Conservation (phyloP, 2,329 filamentous ascomycete species). For the Paracorniculantispora psalliotae region DNA sequence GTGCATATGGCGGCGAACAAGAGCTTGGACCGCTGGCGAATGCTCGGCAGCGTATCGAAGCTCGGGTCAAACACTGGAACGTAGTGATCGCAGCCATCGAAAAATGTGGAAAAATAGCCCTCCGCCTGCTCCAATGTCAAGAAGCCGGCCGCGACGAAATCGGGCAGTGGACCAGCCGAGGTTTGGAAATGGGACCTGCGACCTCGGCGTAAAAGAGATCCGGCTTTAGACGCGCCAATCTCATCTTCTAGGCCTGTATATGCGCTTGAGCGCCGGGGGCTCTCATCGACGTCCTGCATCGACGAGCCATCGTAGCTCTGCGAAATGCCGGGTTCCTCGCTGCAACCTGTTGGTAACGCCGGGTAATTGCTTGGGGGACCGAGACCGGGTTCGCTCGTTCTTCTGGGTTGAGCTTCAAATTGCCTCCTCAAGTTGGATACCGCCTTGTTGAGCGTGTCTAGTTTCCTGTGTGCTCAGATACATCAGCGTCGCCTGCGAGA, state of each 20-base stretch:
- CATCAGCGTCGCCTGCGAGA: neutral
- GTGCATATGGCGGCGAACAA: constrained; percentile 48
- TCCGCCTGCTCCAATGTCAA: constrained; percentile 20
- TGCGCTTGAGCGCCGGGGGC: no score
- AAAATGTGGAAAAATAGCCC: constrained; percentile 22
- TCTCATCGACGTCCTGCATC: neutral
- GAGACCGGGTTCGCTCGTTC: no score
- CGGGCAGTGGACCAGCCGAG: constrained; percentile 13
- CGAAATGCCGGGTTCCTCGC: neutral
- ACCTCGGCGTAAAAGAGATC: neutral
- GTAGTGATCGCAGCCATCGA: constrained; percentile 24
- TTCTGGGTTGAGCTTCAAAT: neutral
- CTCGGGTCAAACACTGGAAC: constrained; percentile 23
- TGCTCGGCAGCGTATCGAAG: constrained; percentile 40
- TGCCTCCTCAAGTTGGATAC: neutral
- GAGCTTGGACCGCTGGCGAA: constrained; percentile 42
- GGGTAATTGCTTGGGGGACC: neutral
- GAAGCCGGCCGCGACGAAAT: constrained; percentile 21
- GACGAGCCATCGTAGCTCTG: neutral
- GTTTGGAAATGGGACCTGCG: constrained; percentile 18
- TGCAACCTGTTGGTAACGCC: neutral
- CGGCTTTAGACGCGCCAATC: neutral
- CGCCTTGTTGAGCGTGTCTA: constrained; percentile 13
- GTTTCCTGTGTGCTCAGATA: constrained; percentile 13
- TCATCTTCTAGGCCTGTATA: neutral